Conservation (phyloP, 2,329 filamentous ascomycete species). For the Ascochyta rabiei region DNA sequence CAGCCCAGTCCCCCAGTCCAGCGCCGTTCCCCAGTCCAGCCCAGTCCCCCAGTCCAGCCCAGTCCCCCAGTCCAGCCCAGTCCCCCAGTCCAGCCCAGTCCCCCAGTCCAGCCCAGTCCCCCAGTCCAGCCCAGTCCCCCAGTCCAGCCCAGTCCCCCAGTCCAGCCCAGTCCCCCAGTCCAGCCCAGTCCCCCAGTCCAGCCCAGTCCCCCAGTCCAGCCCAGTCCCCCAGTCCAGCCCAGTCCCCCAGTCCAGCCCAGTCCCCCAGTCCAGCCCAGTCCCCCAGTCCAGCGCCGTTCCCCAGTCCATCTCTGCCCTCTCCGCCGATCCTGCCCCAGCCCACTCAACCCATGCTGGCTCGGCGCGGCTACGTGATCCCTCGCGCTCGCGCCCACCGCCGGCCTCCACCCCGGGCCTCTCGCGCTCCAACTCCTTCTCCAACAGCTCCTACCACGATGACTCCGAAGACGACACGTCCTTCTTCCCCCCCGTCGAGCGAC, state of each 20-base stretch:
- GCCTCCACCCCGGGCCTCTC: slow-evolving; percentile 66
- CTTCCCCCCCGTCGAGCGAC: slow-evolving; percentile 84
- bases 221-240: slow-evolving; percentile 38
- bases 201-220: slow-evolving; percentile 29
- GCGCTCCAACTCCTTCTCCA: slow-evolving; percentile 80
- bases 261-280: slow-evolving; percentile 38
- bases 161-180: slow-evolving; percentile 38
- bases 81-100: too few relatives aligned
- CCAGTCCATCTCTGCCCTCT: slow-evolving; percentile 37
- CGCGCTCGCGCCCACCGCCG: slow-evolving; percentile 55
- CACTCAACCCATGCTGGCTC: slow-evolving; percentile 35
- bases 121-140: slow-evolving; percentile 36
- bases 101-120: slow-evolving; percentile 31
- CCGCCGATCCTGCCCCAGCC: slow-evolving; percentile 29
- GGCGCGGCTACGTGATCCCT: slow-evolving; percentile 48
- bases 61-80: slow-evolving; percentile 40
- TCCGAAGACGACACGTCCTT: slow-evolving; percentile 74
- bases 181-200: too few relatives aligned
- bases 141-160: slow-evolving; percentile 29
- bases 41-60: slow-evolving; percentile 28
- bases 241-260: too few relatives aligned
- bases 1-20: slow-evolving; percentile 43
- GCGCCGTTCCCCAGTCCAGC: too few relatives aligned
- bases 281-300: slow-evolving; percentile 42
- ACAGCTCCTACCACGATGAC: slow-evolving; percentile 81